These are phyloP conservation scores for Phyllosticta ampelicida DNA, from an alignment of 2,329 filamentous ascomycete species.

Conservation along the genomic window DNA sequence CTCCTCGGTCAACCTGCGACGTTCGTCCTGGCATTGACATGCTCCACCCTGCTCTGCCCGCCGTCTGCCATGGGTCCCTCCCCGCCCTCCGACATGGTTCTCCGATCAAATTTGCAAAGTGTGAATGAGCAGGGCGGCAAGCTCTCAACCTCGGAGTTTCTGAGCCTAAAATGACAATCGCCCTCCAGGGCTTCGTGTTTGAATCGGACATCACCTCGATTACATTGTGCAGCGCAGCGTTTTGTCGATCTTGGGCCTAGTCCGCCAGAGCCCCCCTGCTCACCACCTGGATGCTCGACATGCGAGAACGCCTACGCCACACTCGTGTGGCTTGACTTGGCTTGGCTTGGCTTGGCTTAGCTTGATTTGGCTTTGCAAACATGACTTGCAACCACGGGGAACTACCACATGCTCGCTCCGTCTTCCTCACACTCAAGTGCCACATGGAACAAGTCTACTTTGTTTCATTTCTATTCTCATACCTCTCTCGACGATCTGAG, in stretches of 20 bases:
- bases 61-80: neutral
- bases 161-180: neutral
- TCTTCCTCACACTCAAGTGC: too few relatives aligned
- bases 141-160: neutral
- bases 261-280: neutral
- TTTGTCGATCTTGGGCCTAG: neutral
- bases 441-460: too few relatives aligned
- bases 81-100: neutral
- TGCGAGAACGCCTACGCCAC: neutral
- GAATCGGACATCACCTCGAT: neutral
- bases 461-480: too few relatives aligned
- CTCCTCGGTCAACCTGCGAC: neutral
- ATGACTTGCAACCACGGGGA: too few relatives aligned
- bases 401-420: too few relatives aligned
- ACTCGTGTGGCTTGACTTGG: too few relatives aligned
- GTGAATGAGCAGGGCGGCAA: neutral
- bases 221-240: neutral
- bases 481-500: too few relatives aligned
- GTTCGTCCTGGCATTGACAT: constrained; percentile 2
- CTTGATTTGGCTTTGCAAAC: too few relatives aligned
- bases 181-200: neutral
- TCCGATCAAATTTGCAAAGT: neutral
- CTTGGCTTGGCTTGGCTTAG: too few relatives aligned
- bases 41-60: constrained; percentile 5
- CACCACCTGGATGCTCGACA: neutral